Conservation (phyloP, 129 eudicot species). For the Centaurea solstitialis region DNA sequence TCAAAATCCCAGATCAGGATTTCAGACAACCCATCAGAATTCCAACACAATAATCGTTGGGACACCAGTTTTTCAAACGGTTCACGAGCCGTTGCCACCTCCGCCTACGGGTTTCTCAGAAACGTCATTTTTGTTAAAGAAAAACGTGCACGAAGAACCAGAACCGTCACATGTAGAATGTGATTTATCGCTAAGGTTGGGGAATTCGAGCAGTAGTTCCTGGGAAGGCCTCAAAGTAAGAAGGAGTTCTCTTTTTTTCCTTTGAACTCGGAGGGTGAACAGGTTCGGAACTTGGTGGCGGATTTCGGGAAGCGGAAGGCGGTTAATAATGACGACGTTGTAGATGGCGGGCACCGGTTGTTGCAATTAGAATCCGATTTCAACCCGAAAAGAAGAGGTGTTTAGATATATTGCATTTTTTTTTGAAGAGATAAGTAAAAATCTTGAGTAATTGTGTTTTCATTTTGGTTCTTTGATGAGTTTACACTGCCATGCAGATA, state of each 20-base stretch:
- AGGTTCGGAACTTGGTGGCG: slow-evolving; percentile 36
- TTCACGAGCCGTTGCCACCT: slow-evolving; percentile 38
- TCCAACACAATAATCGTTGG: slow-evolving; percentile 56
- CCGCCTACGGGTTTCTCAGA: slow-evolving; percentile 30
- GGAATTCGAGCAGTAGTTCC: slow-evolving; percentile 27
- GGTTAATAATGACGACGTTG: slow-evolving; percentile 9
- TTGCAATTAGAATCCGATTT: slow-evolving; percentile 39
- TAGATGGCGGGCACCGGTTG: slow-evolving; percentile 35
- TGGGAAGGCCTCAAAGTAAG: slow-evolving; percentile 26
- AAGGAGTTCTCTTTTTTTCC: slow-evolving; percentile 73
- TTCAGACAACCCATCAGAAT: slow-evolving; percentile 16
- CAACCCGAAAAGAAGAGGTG: slow-evolving; percentile 47
- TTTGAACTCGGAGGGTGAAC: slow-evolving; percentile 36
- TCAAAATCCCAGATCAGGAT: slow-evolving; percentile 25
- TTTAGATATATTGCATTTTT: slow-evolving; percentile 37
- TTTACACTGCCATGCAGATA: background rate
- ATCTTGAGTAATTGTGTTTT: slow-evolving; percentile 16
- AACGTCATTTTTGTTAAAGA: slow-evolving; percentile 30
- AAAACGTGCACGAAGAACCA: slow-evolving; percentile 4
- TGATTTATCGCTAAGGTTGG: slow-evolving; percentile 83
- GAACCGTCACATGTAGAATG: slow-evolving; percentile 35
- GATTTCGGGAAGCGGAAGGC: slow-evolving; percentile 61
- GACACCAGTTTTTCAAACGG: slow-evolving; percentile 55
- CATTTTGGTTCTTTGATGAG: background rate
- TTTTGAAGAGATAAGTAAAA: slow-evolving; percentile 16